Evolutionary conservation across 257 asterid genomes (phyloP), one percentile per base, ranked within the genome.

Genomic region (Solanum medicagineum): DNA sequence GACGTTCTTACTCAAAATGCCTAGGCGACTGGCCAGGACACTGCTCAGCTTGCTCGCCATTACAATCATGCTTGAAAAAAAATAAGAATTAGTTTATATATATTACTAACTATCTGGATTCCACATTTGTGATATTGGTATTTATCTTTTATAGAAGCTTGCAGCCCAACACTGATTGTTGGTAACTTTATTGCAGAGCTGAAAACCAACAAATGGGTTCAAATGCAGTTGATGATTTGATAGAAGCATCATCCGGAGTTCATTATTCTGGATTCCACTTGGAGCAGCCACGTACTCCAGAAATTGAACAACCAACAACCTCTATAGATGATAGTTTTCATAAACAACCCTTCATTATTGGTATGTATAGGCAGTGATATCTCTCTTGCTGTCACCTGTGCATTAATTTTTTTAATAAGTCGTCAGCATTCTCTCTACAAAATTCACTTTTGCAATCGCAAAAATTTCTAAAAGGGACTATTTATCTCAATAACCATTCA

Each of bases 241-340:
- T 95, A 81, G 97, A 93, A 89, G 95, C 98, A 85, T 95, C 95
- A 84, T 94, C 98, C 22, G 97, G 97, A 68, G 99, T 89, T 89
- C 99, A 95, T 92, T 94, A 92, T 88, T 93, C 99, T 57, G 98
- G 99, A 79, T 94, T 97, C 90, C 99, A 91, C 89, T 86, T 97
- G 89, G 90, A 89, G 42, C 86, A 86, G 71, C 84, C 90, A 71
- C 85, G 74, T 87, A 57, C 87, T 85, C 75, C 90, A 60, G 92
- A 54, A 66, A 84, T 87, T 70, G 95, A 92, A 74, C 95, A 86
- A 74, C 90, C 93, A 81, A 88, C 96, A 53, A 88, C 93, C 53
- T 91, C 97, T 80, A 57, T 90, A 20, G 81, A 91, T 8, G 95
- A 91, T 79, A 92, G 92, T 88, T 75, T 91, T 83, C 88, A 85